Evolutionary conservation across 192 early-diverging fungal genomes (phyloP).

Genomic region (Geranomyces michiganensis): DNA sequence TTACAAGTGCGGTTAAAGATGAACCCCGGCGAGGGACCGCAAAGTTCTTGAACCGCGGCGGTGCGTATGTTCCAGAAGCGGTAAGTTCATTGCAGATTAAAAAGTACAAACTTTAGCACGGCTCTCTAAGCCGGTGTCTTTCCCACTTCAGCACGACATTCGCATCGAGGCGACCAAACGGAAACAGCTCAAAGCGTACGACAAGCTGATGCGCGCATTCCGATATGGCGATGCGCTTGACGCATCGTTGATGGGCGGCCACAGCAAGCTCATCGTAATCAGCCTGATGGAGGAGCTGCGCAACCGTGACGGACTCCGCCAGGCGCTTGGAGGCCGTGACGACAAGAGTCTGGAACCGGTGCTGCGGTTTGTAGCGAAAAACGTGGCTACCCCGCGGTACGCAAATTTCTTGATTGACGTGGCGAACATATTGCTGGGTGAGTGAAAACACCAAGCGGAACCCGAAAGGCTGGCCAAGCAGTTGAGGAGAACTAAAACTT

Average conservation of each 20-base stretch:
- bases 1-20: slow-evolving; percentile 37
- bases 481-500: background rate
- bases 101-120: background rate
- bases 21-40: slow-evolving; percentile 63
- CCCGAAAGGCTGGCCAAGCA: background rate
- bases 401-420: slow-evolving; percentile 78
- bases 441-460: slow-evolving; percentile 13
- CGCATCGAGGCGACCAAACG: slow-evolving; percentile 70
- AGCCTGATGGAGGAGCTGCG: slow-evolving; percentile 88
- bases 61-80: slow-evolving; percentile 46
- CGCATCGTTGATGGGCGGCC: slow-evolving; percentile 69
- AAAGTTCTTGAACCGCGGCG: slow-evolving; percentile 74
- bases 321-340: slow-evolving; percentile 83
- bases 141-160: slow-evolving; percentile 61
- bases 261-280: slow-evolving; percentile 59
- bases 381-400: slow-evolving; percentile 83
- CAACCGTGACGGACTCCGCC: slow-evolving; percentile 77
- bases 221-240: slow-evolving; percentile 90
- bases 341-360: slow-evolving; percentile 85
- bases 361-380: slow-evolving; percentile 76
- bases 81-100: background rate
- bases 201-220: slow-evolving; percentile 81
- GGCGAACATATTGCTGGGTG: slow-evolving; percentile 73
- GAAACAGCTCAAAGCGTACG: slow-evolving; percentile 73
- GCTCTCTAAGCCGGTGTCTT: slow-evolving; percentile 21